Base-by-base conservation (phyloP, 345 rosid species). In the Citrus unshiu region DNA sequence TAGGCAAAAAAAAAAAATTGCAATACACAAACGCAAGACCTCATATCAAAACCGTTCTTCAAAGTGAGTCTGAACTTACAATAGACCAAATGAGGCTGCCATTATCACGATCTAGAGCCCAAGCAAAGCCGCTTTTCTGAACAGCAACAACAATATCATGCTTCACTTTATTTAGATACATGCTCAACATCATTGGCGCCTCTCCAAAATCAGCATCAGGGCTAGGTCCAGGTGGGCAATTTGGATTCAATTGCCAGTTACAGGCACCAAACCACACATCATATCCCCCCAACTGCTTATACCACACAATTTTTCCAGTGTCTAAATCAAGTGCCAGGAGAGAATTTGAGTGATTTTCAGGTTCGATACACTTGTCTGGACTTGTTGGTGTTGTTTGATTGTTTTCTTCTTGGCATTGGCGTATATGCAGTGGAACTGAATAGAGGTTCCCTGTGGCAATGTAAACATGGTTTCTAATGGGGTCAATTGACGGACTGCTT, bases 81-180 rank as follows among this genome's bases (percentile, higher is more conserved):
- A 61, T 84, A 3, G 75, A 75, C 86, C 86, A 84, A 3, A 78
- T 7, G 24, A 84, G 70, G 32, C n/a, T 72, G 12, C 86, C 86
- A 29, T 37, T 71, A 12, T 78, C 74, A 2, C 84, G 73, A 70
- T 75, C 71, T 46, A 81, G 22, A 30, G 82, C 79, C 86, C 86
- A 84, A 30, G 79, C 82, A 74, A 78, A 84, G 14, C 86, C 86
- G 72, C 86, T 84, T 81, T 84, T 84, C 43, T 84, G 86, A 34
- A 29, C 79, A 43, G 80, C 80, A 62, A 43, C 79, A 16, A 81
- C 84, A 37, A 84, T 25, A 32, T 81, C 86, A 54, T 21, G 22
- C 74, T 63, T 68, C 34, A 19, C 59, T 58, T 60, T 79, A 37
- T 81, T 78, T 2, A 46, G 59, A 19, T 46, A 4, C 2, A 78